Evolutionary conservation across 352 stramenopile species (phyloP), one percentile per base, ranked within the genome.

Genomic region (Phytophthora ohioensis): DNA sequence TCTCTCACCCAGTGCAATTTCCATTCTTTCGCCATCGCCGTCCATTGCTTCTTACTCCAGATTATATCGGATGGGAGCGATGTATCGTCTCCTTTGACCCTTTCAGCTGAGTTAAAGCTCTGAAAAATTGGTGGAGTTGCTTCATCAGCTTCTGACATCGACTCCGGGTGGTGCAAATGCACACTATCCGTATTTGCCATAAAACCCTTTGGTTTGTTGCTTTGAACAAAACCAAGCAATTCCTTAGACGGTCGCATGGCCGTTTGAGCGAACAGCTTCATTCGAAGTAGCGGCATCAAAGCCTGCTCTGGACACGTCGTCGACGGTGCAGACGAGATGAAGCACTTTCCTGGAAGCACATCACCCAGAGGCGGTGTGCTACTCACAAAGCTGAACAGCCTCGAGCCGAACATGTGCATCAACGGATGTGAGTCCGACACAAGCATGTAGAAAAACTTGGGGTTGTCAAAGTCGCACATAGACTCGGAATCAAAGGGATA

Each of bases 401-500:
- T 75, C 43, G 81, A 82, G 3, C 86, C 84, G 52, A 94, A 92
- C 43, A 91, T 67, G 64, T 91, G 81, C 81, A 94, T 92, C 55
- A 92, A 51, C 3, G 84, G 84, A 61, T 91, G 86, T 5, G 84
- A 91, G 53, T 94, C 86, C 5, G 86, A 94, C 7, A 94, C 77
- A 5, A 94, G 76, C 75, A 87, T 75, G 59, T 92, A 94, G 47
- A 94, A 94, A 42, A 82, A 60, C 30, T 85, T 85, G 2, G 84
- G 84, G 34, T 91, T 91, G 47, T 94, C 86, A 48, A 91, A 91
- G n/a, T 92, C 86, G 60, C 80, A 89, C 62, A 88, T 80, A 1
- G 81, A 89, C 36, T 92, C 83, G 0, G 76, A 57, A 52, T 94
- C 84, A 56, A 94, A 94, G 3, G 86, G 86, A 64, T 91, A 87